Conservation (phyloP, 2,329 filamentous ascomycete genomes). For the Trichophyton schoenleinii region DNA sequence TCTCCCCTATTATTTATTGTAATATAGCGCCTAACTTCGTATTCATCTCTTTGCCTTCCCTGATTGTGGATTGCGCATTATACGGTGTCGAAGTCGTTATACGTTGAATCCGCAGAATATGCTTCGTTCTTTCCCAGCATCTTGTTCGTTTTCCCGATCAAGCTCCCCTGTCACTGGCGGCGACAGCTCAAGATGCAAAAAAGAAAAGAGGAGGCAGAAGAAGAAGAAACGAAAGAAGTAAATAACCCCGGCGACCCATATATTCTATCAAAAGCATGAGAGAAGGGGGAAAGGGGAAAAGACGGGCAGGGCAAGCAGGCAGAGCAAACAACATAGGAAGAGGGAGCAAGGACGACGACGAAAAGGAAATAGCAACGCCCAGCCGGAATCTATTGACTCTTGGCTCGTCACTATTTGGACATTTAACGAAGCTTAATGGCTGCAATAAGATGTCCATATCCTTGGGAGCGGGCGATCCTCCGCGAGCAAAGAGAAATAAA, state of each 20-base stretch:
- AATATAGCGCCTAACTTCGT: background rate
- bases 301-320: too few species aligned
- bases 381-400: slow-evolving; percentile 2
- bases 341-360: background rate
- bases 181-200: background rate
- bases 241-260: background rate
- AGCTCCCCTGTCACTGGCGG: background rate
- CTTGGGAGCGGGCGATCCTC: background rate
- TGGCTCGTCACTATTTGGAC: slow-evolving; percentile 3
- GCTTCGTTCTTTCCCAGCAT: too few species aligned
- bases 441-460: background rate
- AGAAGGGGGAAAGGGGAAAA: background rate
- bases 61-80: background rate
- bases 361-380: background rate
- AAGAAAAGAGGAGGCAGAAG: background rate
- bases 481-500: slow-evolving; percentile 2
- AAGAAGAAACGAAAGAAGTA: too few species aligned
- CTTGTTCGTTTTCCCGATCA: background rate
- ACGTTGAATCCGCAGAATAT: background rate
- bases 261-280: background rate
- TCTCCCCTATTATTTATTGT: background rate
- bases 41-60: background rate
- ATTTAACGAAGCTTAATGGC: slow-evolving; percentile 2
- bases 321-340: too few species aligned
- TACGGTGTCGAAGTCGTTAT: background rate